Evolutionary conservation across 768 basidiomycete species (phyloP).

Genomic region (Lentinula sp.): DNA sequence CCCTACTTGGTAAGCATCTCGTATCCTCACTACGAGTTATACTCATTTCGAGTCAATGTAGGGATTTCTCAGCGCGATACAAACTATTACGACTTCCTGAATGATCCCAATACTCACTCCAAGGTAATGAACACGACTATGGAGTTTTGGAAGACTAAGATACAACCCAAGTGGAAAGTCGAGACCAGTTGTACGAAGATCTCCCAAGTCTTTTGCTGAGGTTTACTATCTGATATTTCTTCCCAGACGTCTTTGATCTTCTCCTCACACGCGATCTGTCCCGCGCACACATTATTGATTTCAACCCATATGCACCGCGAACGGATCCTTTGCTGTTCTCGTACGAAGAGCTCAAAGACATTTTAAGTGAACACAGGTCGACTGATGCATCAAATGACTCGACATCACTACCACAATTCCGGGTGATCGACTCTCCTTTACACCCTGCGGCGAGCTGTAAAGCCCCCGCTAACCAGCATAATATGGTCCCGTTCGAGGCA

Average conservation of each 20-base stretch:
- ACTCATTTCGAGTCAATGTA: constrained; percentile 21
- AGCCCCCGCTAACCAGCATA: constrained; percentile 74
- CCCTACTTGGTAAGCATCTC: constrained; percentile 61
- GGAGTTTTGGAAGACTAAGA: constrained; percentile 63
- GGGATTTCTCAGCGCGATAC: constrained; percentile 84
- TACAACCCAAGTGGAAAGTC: constrained; percentile 53
- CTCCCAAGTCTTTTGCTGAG: not conserved
- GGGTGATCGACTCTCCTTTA: constrained; percentile 65
- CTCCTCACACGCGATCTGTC: constrained; percentile 77
- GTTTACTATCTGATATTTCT: not conserved
- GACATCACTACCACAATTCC: constrained; percentile 34
- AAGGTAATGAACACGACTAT: constrained; percentile 47
- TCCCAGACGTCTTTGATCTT: constrained; percentile 77
- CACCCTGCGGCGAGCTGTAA: constrained; percentile 67
- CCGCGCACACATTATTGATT: constrained; percentile 80
- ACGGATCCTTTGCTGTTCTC: constrained; percentile 88
- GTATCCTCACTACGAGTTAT: not conserved
- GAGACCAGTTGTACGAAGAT: constrained; percentile 60
- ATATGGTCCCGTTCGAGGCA: constrained; percentile 89
- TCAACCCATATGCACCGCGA: constrained; percentile 80
- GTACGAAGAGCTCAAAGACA: constrained; percentile 62
- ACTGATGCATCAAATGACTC: not conserved
- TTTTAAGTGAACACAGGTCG: constrained; percentile 19
- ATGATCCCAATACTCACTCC: constrained; percentile 46
- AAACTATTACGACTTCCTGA: constrained; percentile 85